These are phyloP conservation scores for Theileria orientalis DNA, from an alignment of 169 alveolate species.

Conservation along the genomic window DNA sequence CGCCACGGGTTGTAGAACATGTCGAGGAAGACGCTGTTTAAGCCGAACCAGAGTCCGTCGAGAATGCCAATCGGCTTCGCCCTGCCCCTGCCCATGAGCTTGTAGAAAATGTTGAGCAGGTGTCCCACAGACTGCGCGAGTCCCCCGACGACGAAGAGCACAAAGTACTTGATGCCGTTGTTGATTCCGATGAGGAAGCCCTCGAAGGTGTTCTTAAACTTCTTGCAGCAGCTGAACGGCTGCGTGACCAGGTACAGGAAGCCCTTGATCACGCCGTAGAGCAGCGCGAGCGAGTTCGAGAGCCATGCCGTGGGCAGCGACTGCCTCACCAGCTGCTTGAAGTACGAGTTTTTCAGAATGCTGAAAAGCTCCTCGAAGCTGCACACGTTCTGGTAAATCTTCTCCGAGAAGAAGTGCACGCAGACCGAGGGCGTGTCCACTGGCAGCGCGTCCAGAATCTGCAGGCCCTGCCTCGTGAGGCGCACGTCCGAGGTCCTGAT, in stretches of 20 bases:
- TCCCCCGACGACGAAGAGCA: slow-evolving; percentile 85
- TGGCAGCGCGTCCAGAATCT: slow-evolving; percentile 86
- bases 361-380: slow-evolving; percentile 83
- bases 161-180: slow-evolving; percentile 81
- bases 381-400: slow-evolving; percentile 74
- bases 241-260: slow-evolving; percentile 72
- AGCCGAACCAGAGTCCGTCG: slow-evolving; percentile 87
- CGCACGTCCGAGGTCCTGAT: slow-evolving; percentile 86
- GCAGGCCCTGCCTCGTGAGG: slow-evolving; percentile 80
- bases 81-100: slow-evolving; percentile 84
- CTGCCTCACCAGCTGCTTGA: slow-evolving; percentile 84
- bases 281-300: slow-evolving; percentile 83
- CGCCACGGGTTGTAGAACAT: slow-evolving; percentile 87
- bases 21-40: slow-evolving; percentile 82
- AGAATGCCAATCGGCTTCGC: slow-evolving; percentile 86
- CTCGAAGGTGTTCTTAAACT: slow-evolving; percentile 74
- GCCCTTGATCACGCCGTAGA: slow-evolving; percentile 83
- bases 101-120: slow-evolving; percentile 82
- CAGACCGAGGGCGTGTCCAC: slow-evolving; percentile 88
- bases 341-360: slow-evolving; percentile 79
- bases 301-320: slow-evolving; percentile 88
- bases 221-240: slow-evolving; percentile 74
- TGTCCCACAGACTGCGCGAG: slow-evolving; percentile 84
- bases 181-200: slow-evolving; percentile 85
- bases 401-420: slow-evolving; percentile 79